Base-by-base conservation (phyloP, 2,329 filamentous ascomycete species). In the Ceratocystis diversiconidia region DNA sequence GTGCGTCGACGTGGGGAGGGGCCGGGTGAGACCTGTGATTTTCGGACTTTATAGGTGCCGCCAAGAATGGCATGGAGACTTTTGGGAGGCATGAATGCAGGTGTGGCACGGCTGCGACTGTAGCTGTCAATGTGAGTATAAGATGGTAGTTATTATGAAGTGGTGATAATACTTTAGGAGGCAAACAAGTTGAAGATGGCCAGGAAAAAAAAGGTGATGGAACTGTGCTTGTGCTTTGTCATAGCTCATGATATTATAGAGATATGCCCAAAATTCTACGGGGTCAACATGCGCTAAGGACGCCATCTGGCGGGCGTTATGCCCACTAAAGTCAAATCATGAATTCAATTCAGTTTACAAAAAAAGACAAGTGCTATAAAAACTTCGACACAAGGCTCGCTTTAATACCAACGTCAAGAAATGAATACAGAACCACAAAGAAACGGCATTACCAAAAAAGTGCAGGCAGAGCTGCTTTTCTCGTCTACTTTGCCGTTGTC, bases 401-500 rank as follows among this genome's bases (percentile, higher is more conserved):
- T 41, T 41, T 12, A 12, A 41, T 41, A 41, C 36, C 10, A 12
- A 41, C 8, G 3, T 41, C 36, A 32, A 48, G 30, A 62, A 57
- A 66, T 43, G 25, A 22, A 61, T n/a, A 48, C 41, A 48, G 5
- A 50, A 30, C 1, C 22, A 25, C 48, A 2, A 25, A 22, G 5
- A 48, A 61, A 61, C 15, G 36, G 36, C 36, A 32, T 61, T 22
- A 48, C 6, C 28, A 22, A 61, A 43, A 25, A 32, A 46, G 46
- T 0, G 6, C 46, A 10, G 46, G 19, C 7, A 12, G 10, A 12
- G 36, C 48, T 25, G 15, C 44, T 48, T 19, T 19, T 19, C 44
- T 52, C 8, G 3, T 19, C 48, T 70, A 81, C 46, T 77, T 78
- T 55, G 79, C 79, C 72, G 78, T 79, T 8, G 79, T 80, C 70